Base-by-base conservation (phyloP, 1,284 basidiomycete genomes). In the Vanrija sp. region DNA sequence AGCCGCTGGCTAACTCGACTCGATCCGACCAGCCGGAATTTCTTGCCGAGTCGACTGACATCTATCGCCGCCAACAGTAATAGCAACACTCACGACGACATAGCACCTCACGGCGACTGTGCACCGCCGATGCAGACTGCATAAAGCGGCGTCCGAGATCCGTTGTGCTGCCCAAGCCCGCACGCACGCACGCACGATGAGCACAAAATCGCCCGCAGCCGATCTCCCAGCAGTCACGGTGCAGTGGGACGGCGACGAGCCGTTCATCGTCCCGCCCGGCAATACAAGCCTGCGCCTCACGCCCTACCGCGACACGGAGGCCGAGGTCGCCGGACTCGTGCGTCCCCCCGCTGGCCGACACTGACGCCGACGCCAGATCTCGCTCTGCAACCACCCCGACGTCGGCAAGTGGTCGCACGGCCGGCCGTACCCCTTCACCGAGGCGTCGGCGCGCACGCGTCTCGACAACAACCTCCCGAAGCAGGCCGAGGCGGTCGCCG, bases 201-300 rank as follows among this genome's bases (percentile, higher is more conserved):
- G 14, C 34, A 34, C 34, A 14, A 34, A 34, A 34, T 12, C 9
- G 21, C 34, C 34, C 3, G 10, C 34, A 5, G 34, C 12, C 1
- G 9, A 8, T 12, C 9, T 15, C 34, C 34, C 34, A 12, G 10
- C 34, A 8, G 12, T 15, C 34, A 14, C 34, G 21, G 43, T 52
- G 3, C 43, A 52, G 6, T 52, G 50, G 50, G 18, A 46, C 43
- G 43, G 34, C 34, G 43, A 28, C 21, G 49, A 52, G 50, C 50
- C 50, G 9, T 52, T 18, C 43, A 38, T 52, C 34, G 7, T 16
- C 16, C 2, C 21, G 3, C 3, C 34, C n/a, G 7, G 7, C n/a
- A 16, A 8, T n/a, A 16, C 40, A n/a, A 9, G 16, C 2, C 14
- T 52, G 12, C 6, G 8, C 2, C 19, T 52, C 38, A 52, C 50